Evolutionary conservation across 2,329 filamentous ascomycete species (phyloP), one percentile per base, ranked within the genome.

Genomic region (Aspergillus sp.): DNA sequence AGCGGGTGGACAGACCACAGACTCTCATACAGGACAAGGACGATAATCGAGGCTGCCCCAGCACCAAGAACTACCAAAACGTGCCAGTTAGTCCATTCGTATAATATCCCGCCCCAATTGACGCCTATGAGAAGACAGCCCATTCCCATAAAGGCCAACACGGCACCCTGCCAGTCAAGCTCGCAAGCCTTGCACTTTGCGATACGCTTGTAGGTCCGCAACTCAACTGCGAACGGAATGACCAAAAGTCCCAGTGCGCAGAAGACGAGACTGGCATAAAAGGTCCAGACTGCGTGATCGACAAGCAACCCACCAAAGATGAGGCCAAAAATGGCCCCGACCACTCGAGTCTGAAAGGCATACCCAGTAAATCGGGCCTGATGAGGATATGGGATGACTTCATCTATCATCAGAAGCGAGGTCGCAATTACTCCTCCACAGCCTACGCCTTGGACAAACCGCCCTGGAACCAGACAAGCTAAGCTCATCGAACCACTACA

Each of bases 401-500:
- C 79, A 0, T 75, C 71, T 57, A 81, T 70, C 23, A 82, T 69
- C 44, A 82, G 67, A 23, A 78, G 72, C 30, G 78, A 79, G 1
- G 81, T 65, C 0, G 72, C 71, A 58, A 77, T 75, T 4, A 80
- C 74, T 0, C 80, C 80, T 2, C 81, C 80, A 19, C 80, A 79
- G 10, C 80, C 80, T 8, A 80, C 69, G 1, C 81, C 81, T 63
- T 83, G 81, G 3, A 82, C 64, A 15, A 74, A 68, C 19, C 81
- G 75, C 13, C 80, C 80, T 17, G 77, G 68, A 8, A 81, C 70
- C 52, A 82, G 68, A n/a, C 70, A 71, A 0, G 65, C 62, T 7
- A 81, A 70, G 32, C 67, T 73, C 54, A 75, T 65, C 0, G 77
- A 68, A 3, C 77, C 70, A 13, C 75, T 73, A 62, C 79, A 81